Base-by-base conservation (phyloP, 352 stramenopile genomes). In the Salisapilia sapeloensis region DNA sequence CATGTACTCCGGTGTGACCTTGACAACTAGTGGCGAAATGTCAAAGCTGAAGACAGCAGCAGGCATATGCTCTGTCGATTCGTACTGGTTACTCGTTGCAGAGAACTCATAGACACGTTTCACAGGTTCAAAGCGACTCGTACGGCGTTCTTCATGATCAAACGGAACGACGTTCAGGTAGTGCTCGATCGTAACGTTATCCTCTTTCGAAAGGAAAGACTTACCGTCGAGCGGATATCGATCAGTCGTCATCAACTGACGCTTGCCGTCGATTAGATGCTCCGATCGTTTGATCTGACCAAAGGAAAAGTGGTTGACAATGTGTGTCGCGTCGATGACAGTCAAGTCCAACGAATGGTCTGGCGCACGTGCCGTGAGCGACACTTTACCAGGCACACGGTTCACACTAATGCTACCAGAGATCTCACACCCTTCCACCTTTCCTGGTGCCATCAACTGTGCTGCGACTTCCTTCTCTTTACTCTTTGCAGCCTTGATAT, bases 251-350 rank as follows among this genome's bases (percentile, higher is more conserved):
- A 83, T 38, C 7, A 70, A 19, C 2, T 56, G 38, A 23, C 41
- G 51, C 26, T 40, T 52, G 24, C 61, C 56, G 33, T 53, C 35
- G 4, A 86, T 46, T 32, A 81, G 35, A 13, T 76, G 65, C 41
- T 87, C 67, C 2, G 46, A 53, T 18, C 51, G 53, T 24, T 63
- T 64, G 14, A 84, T 63, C 40, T 89, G 67, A n/a, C 74, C 74
- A 37, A 90, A 90, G 6, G 70, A 90, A 19, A 90, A 85, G 40
- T 90, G 70, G 43, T 83, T 76, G 18, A 87, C 65, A 33, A 53
- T 31, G 30, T 87, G 71, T 0, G 62, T 79, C 16, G 67, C 39
- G 35, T 87, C 75, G 36, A 87, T 47, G 16, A 54, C 41, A 13
- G 53, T 40, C 12, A 57, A 46, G 6, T 80, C 61, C 24, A 87